A percentile compares a stretch with the other conserved stretches of the same genome.
phyloP scores from a whole-genome alignment of 2,329 filamentous ascomycete species.

The Fusarium coicis region DNA sequence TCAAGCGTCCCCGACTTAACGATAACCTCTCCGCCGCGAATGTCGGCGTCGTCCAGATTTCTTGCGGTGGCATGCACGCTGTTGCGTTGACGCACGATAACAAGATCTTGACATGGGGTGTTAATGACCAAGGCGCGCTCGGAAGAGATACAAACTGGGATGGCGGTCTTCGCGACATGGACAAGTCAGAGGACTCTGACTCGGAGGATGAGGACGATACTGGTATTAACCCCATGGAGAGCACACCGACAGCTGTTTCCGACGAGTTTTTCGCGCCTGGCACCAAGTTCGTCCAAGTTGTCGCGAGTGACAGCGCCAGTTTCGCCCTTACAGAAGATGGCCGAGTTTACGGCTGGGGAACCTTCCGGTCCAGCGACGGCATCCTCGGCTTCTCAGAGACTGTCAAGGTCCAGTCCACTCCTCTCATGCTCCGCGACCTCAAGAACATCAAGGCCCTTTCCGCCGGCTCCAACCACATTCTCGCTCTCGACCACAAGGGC shows the following conservation, averaged over 20 bases:
- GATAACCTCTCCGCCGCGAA: conserved; percentile 70
- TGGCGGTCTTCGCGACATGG: conserved; percentile 68
- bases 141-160: conserved; percentile 79
- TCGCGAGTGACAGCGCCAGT: conserved; percentile 78
- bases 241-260: conserved; percentile 71
- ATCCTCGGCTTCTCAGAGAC: conserved; percentile 71
- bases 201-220: conserved; percentile 69
- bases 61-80: conserved; percentile 85
- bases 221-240: conserved; percentile 77
- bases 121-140: conserved; percentile 85
- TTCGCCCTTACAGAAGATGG: conserved; percentile 82
- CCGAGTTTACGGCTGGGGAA: conserved; percentile 84
- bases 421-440: conserved; percentile 68
- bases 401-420: conserved; percentile 61
- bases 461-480: conserved; percentile 76
- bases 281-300: conserved; percentile 71
- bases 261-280: conserved; percentile 68
- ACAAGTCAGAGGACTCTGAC: conserved; percentile 63
- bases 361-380: conserved; percentile 75
- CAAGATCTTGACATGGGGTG: conserved; percentile 86
- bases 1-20: conserved; percentile 85
- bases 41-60: conserved; percentile 79
- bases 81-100: conserved; percentile 82
- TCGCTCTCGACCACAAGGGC: conserved; percentile 73
- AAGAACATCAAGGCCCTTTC: conserved; percentile 73